Evolutionary conservation across 148 eudicot species (phyloP).

Genomic region (Beta vulgaris): DNA sequence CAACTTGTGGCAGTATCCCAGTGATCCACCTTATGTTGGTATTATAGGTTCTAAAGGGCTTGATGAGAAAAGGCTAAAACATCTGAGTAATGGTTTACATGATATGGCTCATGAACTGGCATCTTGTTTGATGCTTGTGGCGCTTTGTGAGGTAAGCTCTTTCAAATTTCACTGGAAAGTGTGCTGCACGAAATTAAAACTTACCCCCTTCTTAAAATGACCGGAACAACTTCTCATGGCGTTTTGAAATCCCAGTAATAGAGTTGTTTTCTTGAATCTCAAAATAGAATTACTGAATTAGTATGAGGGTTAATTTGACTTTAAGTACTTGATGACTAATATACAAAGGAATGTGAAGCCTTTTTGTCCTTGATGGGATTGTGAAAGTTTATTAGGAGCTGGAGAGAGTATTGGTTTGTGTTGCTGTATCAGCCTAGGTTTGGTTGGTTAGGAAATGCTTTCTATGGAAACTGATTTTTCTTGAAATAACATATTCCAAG

Average conservation of each 20-base stretch:
- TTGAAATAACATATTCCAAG: too few relatives aligned
- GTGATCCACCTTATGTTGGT: conserved; percentile 65
- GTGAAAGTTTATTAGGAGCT: neutral
- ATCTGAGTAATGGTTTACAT: conserved; percentile 45
- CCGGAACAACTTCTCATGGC: too few relatives aligned
- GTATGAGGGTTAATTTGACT: neutral
- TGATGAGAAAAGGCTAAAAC: conserved; percentile 66
- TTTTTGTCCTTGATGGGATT: neutral
- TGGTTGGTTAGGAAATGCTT: too few relatives aligned
- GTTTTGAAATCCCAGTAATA: neutral
- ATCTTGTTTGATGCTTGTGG: conserved; percentile 80
- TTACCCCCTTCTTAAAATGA: neutral
- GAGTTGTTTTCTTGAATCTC: neutral
- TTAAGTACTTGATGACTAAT: neutral
- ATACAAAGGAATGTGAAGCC: neutral
- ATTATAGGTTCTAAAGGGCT: conserved; percentile 81
- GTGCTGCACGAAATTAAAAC: neutral
- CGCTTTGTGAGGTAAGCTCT: conserved; percentile 86
- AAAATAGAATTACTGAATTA: neutral
- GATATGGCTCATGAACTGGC: conserved; percentile 67
- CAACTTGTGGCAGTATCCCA: conserved; percentile 74
- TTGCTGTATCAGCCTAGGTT: too few relatives aligned
- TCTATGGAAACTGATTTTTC: too few relatives aligned
- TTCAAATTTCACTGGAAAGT: neutral
- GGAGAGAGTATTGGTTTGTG: neutral